These are phyloP conservation scores for Jatropha multifida DNA, from an alignment of 441 rosid species.

Conservation along the genomic window DNA sequence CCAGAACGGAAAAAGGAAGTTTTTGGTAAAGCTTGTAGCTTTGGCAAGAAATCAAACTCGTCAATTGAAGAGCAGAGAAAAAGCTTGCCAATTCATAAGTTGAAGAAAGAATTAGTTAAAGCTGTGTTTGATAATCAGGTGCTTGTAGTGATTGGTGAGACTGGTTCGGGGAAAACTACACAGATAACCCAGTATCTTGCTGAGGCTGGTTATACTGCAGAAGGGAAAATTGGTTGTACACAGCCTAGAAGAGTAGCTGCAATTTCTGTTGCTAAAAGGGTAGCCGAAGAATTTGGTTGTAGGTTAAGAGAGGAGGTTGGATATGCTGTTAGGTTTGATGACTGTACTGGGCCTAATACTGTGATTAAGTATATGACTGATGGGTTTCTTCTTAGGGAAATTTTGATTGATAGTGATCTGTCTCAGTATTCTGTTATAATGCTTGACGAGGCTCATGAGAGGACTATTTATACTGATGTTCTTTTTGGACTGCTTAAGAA, in stretches of 20 bases:
- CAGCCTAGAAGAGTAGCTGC: constrained; percentile 91
- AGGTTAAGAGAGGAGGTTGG: constrained; percentile 82
- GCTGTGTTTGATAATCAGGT: constrained; percentile 83
- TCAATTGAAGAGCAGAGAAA: constrained; percentile 78
- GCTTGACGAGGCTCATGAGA: constrained; percentile 93
- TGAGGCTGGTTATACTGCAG: constrained; percentile 71
- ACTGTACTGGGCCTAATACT: constrained; percentile 81
- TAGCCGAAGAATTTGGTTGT: constrained; percentile 84
- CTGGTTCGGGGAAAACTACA: constrained; percentile 85
- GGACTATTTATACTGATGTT: constrained; percentile 82
- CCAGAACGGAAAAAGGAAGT: constrained; percentile 86
- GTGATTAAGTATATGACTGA: constrained; percentile 90
- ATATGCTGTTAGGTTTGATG: constrained; percentile 76
- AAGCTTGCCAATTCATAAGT: constrained; percentile 73
- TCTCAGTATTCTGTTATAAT: constrained; percentile 72
- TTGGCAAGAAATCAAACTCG: constrained; percentile 62
- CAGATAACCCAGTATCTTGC: constrained; percentile 83
- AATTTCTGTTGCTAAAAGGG: constrained; percentile 82
- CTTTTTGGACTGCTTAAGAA: constrained; percentile 77
- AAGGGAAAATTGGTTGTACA: constrained; percentile 80
- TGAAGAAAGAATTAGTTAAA: constrained; percentile 73
- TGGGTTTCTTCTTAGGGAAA: constrained; percentile 78
- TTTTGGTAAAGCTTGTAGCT: constrained; percentile 58
- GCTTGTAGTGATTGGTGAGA: constrained; percentile 82
- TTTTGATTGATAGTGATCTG: constrained; percentile 58